Evolutionary conservation across 345 rosid genomes (phyloP).

Genomic region (Melaleuca quinquenervia): DNA sequence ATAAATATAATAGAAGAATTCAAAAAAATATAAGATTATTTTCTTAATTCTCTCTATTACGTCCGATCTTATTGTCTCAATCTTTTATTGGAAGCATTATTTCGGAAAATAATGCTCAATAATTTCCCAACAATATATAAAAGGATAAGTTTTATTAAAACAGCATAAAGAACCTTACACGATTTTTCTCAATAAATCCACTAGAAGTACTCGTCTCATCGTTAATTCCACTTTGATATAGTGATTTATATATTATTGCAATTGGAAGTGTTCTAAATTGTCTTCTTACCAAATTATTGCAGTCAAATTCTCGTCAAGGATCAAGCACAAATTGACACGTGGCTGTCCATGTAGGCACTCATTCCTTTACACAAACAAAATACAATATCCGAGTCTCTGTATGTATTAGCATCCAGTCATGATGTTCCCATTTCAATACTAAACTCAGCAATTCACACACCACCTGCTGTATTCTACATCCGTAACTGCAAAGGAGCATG

Average conservation of each 20-base stretch:
- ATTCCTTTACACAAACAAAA: too few species aligned
- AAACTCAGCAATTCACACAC: neutral
- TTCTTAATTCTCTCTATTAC: accelerated
- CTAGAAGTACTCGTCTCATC: neutral
- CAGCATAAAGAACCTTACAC: neutral
- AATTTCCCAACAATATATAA: accelerated
- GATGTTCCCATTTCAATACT: neutral
- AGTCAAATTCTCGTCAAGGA: neutral
- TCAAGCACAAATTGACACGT: neutral
- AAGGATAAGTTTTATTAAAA: neutral
- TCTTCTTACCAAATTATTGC: neutral
- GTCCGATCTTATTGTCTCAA: neutral
- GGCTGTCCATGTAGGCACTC: neutral
- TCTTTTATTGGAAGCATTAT: neutral
- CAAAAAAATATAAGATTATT: neutral
- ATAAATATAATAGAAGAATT: neutral
- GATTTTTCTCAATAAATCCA: neutral
- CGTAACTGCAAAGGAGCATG: neutral
- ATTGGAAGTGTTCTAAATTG: neutral
- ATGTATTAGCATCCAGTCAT: neutral
- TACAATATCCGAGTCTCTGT: neutral
- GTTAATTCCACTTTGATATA: neutral
- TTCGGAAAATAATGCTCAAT: neutral
- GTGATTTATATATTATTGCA: neutral
- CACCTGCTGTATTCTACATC: neutral